A percentile compares a stretch with the other conserved stretches of the same genome.
These are phyloP conservation scores for Vitis hybrid DNA, from an alignment of 177 flowering plant species.

Conservation along the genomic window DNA sequence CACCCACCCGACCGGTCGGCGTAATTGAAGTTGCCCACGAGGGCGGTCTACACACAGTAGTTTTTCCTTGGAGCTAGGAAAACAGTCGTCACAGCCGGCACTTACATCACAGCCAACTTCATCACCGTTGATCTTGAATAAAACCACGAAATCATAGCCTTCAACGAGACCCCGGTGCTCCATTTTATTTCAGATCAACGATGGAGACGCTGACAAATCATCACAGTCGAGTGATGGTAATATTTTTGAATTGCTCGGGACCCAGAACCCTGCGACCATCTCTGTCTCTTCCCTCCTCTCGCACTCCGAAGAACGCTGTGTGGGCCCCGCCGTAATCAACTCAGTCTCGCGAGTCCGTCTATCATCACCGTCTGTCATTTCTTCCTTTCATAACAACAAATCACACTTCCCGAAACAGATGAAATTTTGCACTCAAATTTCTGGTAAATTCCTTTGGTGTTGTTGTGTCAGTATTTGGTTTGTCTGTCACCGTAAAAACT, in stretches of 20 bases:
- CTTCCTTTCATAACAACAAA: too few species aligned
- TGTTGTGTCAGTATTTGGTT: too few species aligned
- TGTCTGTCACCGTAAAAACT: too few species aligned
- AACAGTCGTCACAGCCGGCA: neutral
- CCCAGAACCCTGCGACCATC: constrained; percentile 4
- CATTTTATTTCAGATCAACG: too few species aligned
- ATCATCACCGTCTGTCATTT: neutral
- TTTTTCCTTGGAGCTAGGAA: neutral
- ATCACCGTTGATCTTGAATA: neutral
- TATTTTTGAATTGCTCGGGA: neutral
- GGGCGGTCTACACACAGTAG: neutral
- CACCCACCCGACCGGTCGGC: neutral
- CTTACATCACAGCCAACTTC: neutral
- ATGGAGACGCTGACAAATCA: too few species aligned
- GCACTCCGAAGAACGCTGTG: too few species aligned
- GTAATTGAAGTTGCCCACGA: neutral
- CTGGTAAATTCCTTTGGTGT: too few species aligned
- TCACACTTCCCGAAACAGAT: too few species aligned
- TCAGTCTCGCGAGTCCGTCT: neutral
- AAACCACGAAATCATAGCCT: too few species aligned
- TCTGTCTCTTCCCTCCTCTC: constrained; percentile 12
- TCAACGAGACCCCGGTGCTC: too few species aligned
- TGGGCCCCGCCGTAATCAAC: constrained; percentile 6
- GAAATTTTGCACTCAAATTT: too few species aligned
- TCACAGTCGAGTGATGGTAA: too few species aligned